phyloP scores from a whole-genome alignment of 345 rosid genomes.

The Geranium rotundifolium region DNA sequence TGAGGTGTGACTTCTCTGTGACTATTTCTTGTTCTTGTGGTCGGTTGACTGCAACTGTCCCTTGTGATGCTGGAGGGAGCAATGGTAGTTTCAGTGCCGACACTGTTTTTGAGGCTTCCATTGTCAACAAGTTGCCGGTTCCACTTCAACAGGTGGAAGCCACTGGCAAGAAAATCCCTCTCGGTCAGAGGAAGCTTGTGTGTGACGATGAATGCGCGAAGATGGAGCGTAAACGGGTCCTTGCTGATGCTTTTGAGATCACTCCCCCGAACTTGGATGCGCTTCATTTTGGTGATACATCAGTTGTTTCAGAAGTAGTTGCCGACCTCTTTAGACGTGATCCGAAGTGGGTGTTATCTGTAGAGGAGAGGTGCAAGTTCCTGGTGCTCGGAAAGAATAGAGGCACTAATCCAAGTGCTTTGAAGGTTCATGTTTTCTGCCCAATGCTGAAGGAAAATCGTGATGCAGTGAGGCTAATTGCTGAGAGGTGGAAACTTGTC shows the following conservation, averaged over 20 bases:
- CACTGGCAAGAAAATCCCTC: slow-evolving; percentile 43
- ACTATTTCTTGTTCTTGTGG: slow-evolving; percentile 84
- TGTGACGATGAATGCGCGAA: slow-evolving; percentile 93
- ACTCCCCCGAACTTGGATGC: slow-evolving; percentile 60
- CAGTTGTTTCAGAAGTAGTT: slow-evolving; percentile 56
- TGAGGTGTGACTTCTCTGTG: slow-evolving; percentile 62
- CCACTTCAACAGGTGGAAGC: slow-evolving; percentile 66
- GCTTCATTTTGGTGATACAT: slow-evolving; percentile 80
- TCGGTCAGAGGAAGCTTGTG: slow-evolving; percentile 80
- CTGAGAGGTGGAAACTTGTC: slow-evolving; percentile 96
- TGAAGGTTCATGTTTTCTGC: slow-evolving; percentile 84
- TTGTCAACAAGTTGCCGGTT: slow-evolving; percentile 52
- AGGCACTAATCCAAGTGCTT: slow-evolving; percentile 29
- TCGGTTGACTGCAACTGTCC: slow-evolving; percentile 56
- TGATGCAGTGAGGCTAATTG: slow-evolving; percentile 70
- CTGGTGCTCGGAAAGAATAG: slow-evolving; percentile 78
- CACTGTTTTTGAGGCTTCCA: slow-evolving; percentile 50
- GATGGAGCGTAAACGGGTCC: slow-evolving; percentile 80
- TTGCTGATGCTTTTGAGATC: slow-evolving; percentile 91
- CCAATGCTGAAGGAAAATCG: slow-evolving; percentile 90
- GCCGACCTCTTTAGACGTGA: slow-evolving; percentile 81
- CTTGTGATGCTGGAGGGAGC: slow-evolving; percentile 82
- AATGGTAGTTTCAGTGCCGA: slow-evolving; percentile 25
- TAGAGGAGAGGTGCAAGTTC: slow-evolving; percentile 90
- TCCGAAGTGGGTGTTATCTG: slow-evolving; percentile 79